phyloP scores from a whole-genome alignment of 345 rosid species.

The Corchorus olitorius region DNA sequence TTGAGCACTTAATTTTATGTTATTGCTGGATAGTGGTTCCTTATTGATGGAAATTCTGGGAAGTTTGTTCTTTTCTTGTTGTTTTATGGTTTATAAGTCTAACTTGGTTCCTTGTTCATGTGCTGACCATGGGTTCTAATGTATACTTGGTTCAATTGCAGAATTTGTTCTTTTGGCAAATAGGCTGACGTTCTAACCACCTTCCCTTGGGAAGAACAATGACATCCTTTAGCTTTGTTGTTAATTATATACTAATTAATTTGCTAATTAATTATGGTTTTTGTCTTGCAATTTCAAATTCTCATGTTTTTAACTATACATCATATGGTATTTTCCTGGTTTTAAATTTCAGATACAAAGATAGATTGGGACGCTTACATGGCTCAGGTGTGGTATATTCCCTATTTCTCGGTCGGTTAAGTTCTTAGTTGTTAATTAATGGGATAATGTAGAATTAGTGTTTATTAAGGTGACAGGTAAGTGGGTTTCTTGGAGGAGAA shows the following conservation, averaged over 20 bases:
- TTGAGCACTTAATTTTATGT: neutral
- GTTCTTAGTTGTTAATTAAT: constrained; percentile 3
- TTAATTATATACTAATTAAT: too few species aligned
- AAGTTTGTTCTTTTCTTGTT: neutral
- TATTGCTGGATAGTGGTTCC: neutral
- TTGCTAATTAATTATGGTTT: too few species aligned
- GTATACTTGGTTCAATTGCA: too few species aligned
- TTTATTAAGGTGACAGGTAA: constrained; percentile 48
- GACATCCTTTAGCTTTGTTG: too few species aligned
- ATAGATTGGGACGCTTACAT: constrained; percentile 99
- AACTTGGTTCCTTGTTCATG: too few species aligned
- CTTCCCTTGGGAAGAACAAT: too few species aligned
- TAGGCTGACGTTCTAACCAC: neutral
- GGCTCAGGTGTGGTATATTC: constrained; percentile 68
- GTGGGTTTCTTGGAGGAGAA: constrained; percentile 90
- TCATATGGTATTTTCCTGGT: too few species aligned
- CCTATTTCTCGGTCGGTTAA: neutral
- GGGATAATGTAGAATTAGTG: constrained; percentile 15
- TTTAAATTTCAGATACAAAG: constrained; percentile 70
- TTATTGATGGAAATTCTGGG: neutral
- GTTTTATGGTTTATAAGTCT: too few species aligned
- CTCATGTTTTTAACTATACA: too few species aligned
- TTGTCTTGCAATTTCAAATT: too few species aligned
- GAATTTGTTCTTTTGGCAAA: neutral
- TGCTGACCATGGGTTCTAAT: too few species aligned